Evolutionary conservation across 2,329 filamentous ascomycete species (phyloP).

Genomic region (Scopulariopsis brevicaulis): DNA sequence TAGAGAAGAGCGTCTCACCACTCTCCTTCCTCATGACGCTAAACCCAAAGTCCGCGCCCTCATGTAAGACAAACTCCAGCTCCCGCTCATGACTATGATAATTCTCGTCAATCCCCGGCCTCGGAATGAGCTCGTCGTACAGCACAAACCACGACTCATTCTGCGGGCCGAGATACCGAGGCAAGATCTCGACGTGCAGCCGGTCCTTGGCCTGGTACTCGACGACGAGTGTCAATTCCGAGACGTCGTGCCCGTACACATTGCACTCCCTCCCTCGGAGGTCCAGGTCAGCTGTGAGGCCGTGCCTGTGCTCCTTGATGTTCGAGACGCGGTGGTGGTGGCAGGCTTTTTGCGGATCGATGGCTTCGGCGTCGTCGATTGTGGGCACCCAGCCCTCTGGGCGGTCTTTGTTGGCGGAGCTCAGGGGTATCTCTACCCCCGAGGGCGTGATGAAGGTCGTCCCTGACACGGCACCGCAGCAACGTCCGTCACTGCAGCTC

Average conservation of each 20-base stretch:
- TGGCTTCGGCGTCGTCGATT: conserved; percentile 6
- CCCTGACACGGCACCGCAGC: neutral
- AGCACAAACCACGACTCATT: conserved; percentile 59
- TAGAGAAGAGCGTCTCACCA: conserved; percentile 58
- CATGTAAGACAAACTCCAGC: conserved; percentile 33
- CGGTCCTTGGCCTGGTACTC: conserved; percentile 55
- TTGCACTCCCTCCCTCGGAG: conserved; percentile 65
- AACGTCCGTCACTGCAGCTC: neutral
- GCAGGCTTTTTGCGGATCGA: conserved; percentile 32
- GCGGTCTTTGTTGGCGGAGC: neutral
- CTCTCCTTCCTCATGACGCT: conserved; percentile 45
- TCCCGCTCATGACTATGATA: conserved; percentile 54
- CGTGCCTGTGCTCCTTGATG: conserved; percentile 35
- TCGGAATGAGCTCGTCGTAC: conserved; percentile 49
- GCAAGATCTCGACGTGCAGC: conserved; percentile 59
- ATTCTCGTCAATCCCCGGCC: conserved; percentile 47
- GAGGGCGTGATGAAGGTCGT: conserved; percentile 4
- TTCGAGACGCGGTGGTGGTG: conserved; percentile 59
- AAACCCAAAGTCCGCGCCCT: conserved; percentile 57
- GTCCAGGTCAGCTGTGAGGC: conserved; percentile 57
- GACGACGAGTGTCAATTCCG: conserved; percentile 53
- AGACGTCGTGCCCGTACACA: conserved; percentile 66
- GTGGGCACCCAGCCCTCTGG: conserved; percentile 4
- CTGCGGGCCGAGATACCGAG: conserved; percentile 45
- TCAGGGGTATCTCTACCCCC: conserved; percentile 1